Percentiles rank a stretch among this genome's conserved stretches.
These are phyloP conservation scores for Bathelium albidoporum DNA, from an alignment of 495 filamentous ascomycete species.

Conservation along the genomic window DNA sequence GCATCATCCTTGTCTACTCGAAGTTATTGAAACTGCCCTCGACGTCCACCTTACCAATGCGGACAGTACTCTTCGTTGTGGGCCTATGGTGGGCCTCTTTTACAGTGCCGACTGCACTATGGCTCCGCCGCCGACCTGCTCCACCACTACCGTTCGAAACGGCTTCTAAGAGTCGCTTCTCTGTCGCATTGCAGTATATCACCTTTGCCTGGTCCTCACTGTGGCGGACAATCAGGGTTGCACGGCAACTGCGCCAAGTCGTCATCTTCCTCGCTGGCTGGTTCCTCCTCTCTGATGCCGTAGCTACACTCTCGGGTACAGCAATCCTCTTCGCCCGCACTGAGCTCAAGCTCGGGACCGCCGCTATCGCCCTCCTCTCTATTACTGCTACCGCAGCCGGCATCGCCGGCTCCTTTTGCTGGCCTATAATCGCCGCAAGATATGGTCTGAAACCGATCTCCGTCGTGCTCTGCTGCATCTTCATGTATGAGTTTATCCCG, in stretches of 20 bases:
- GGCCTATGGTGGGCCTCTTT: constrained; percentile 86
- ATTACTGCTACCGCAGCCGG: constrained; percentile 23
- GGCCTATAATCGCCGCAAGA: constrained; percentile 16
- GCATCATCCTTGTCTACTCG: constrained; percentile 28
- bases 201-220: constrained; percentile 75
- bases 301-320: constrained; percentile 88
- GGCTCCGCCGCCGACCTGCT: constrained; percentile 80
- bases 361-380: constrained; percentile 21
- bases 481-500: constrained; percentile 24
- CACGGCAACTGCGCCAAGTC: constrained; percentile 70
- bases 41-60: constrained; percentile 21
- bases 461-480: constrained; percentile 19
- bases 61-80: constrained; percentile 69
- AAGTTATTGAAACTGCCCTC: constrained; percentile 17
- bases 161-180: constrained; percentile 42
- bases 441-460: constrained; percentile 13
- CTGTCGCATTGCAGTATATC: constrained; percentile 44
- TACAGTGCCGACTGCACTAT: constrained; percentile 72
- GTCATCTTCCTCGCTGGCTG: constrained; percentile 74
- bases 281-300: constrained; percentile 86
- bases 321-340: constrained; percentile 90
- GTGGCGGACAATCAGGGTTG: constrained; percentile 62
- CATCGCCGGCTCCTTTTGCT: constrained; percentile 25
- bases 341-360: constrained; percentile 58
- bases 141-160: constrained; percentile 40